Conservation (phyloP, 164 flowering plant genomes). For the Cinnamomum micranthum region DNA sequence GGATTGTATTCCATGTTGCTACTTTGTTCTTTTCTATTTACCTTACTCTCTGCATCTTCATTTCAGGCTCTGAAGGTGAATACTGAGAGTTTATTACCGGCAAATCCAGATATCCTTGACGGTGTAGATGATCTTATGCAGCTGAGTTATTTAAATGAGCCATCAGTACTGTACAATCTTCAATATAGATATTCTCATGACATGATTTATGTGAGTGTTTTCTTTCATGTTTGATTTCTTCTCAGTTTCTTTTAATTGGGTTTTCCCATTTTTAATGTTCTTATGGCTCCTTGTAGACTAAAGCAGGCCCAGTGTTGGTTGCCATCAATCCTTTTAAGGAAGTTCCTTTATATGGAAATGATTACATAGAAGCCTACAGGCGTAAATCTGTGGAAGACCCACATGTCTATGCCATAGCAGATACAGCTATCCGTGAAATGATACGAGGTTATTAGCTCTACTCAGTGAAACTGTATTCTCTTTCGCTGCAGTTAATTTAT, state of each 20-base stretch:
- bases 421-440: constrained; percentile 97
- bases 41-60: background rate
- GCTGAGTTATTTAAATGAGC: constrained; percentile 94
- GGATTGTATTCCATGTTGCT: background rate
- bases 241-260: background rate
- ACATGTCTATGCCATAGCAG: constrained; percentile 96
- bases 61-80: constrained; percentile 68
- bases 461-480: background rate
- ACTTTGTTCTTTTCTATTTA: background rate
- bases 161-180: constrained; percentile 93
- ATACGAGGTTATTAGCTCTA: constrained; percentile 57
- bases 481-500: background rate
- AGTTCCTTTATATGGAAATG: constrained; percentile 81
- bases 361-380: constrained; percentile 82
- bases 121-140: constrained; percentile 99
- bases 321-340: constrained; percentile 93
- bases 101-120: constrained; percentile 98
- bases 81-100: constrained; percentile 59
- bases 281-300: constrained; percentile 51
- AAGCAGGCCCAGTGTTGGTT: constrained; percentile 98
- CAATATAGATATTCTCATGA: constrained; percentile 79
- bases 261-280: constrained; percentile 7
- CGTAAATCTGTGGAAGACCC: constrained; percentile 70
- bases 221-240: constrained; percentile 6
- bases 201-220: constrained; percentile 79